These are phyloP conservation scores for Mycena vitilis DNA, from an alignment of 768 basidiomycete genomes.

Conservation along the genomic window DNA sequence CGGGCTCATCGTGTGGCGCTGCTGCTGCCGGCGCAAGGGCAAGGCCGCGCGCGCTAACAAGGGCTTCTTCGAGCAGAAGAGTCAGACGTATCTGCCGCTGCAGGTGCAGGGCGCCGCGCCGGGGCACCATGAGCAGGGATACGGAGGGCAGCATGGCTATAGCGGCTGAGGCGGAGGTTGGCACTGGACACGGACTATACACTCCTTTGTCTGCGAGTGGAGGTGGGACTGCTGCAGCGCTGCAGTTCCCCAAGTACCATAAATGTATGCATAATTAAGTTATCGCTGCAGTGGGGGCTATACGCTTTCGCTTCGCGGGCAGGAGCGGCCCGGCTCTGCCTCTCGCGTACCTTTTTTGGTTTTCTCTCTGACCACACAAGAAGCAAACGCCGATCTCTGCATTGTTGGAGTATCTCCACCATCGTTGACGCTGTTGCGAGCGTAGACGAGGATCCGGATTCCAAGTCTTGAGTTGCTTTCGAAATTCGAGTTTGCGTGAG, in stretches of 20 bases:
- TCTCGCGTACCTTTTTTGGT: too few species aligned
- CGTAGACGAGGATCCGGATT: too few species aligned
- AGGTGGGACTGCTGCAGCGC: constrained; percentile 12
- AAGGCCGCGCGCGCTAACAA: constrained; percentile 1
- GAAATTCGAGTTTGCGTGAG: too few species aligned
- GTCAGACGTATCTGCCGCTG: constrained; percentile 34
- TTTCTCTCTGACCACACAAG: too few species aligned
- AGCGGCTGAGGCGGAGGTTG: neutral
- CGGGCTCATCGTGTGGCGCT: constrained; percentile 51
- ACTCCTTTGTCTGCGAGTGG: neutral
- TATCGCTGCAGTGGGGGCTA: neutral
- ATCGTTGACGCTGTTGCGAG: too few species aligned
- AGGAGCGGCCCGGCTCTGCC: too few species aligned
- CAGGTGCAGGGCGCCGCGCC: constrained; percentile 28
- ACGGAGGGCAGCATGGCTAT: neutral
- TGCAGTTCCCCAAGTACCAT: constrained; percentile 7
- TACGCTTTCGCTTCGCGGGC: too few species aligned
- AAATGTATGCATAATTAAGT: constrained; percentile 30
- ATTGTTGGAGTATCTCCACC: too few species aligned
- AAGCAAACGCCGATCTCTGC: too few species aligned
- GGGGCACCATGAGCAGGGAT: neutral
- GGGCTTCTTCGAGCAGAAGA: constrained; percentile 34
- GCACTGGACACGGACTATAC: neutral
- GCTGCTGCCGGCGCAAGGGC: constrained; percentile 58
- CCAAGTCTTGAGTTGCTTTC: too few species aligned